Evolutionary conservation across 768 basidiomycete species (phyloP), one percentile per base, ranked within the genome.

Genomic region (Boletus insuetus): DNA sequence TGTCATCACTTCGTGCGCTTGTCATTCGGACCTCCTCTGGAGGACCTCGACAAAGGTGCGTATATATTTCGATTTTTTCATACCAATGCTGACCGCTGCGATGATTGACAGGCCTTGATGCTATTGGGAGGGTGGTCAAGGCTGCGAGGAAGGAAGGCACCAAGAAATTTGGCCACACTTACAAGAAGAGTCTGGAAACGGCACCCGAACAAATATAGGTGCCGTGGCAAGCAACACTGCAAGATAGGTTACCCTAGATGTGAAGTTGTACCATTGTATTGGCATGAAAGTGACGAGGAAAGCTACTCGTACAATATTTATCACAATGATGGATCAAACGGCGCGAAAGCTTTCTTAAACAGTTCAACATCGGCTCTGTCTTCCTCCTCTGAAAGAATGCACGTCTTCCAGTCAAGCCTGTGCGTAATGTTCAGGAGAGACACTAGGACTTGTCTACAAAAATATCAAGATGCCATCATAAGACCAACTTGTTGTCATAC

Each of bases 351-450:
- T 34, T 78, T 72, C 66, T 95, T 98, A 74, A 99, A 97, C 42
- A 82, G 79, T 55, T 85, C 75, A 1, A 84, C 91, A 69, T 98
- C 96, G 11, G 80, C 83, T 65, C 77, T 87, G 66, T 98, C 96
- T 63, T 94, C 91, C 14, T 85, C 88, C 55, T 96, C 93, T 10
- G 85, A 73, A 58, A 92, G 80, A 63, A 81, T 77, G 67, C 96
- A 99, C 1, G 79, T 82, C 68, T 93, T 96, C 96, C 96, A 99
- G 65, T 98, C 95, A 48, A 89, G 75, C 45, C 96, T 80, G 19
- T 93, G 83, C 2, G 87, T 85, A 51, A 83, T 82, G 16, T 79
- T 84, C 51, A 98, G 66, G n/a, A 98, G 70, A 35, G 81, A 77
- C 6, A 87, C 91, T 42, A 98, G 67, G 16, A 90, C 92, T 70